Conservation (phyloP, 2,329 filamentous ascomycete genomes). For the Colletotrichum aenigma region DNA sequence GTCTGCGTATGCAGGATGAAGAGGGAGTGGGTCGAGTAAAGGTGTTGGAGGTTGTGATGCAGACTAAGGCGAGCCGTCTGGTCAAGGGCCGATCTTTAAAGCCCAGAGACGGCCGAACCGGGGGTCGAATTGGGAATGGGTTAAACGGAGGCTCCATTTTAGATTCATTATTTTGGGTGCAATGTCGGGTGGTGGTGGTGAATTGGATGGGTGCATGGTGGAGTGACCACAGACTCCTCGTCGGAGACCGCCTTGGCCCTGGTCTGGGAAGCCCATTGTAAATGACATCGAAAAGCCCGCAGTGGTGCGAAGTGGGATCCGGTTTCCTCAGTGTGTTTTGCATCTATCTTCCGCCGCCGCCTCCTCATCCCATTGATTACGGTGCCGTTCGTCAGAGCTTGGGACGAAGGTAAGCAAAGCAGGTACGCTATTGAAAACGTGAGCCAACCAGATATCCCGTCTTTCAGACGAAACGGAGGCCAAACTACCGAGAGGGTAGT, state of each 20-base stretch:
- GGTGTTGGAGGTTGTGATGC: neutral
- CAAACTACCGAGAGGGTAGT: neutral
- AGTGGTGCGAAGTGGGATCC: neutral
- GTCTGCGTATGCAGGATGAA: constrained; percentile 2
- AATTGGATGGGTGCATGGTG: constrained; percentile 8
- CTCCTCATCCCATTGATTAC: neutral
- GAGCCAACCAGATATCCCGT: neutral
- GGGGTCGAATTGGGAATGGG: constrained; percentile 11
- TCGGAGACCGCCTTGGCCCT: neutral
- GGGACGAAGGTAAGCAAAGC: neutral
- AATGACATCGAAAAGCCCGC: neutral
- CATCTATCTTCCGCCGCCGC: neutral
- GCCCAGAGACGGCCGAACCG: neutral
- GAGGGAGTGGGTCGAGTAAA: constrained; percentile 18
- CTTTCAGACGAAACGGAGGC: neutral
- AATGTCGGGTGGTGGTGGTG: constrained; percentile 11
- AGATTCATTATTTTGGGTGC: constrained; percentile 5
- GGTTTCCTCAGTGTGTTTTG: neutral
- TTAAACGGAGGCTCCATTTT: neutral
- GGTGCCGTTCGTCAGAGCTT: neutral
- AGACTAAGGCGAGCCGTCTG: neutral
- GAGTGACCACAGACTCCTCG: constrained; percentile 4
- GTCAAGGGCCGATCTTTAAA: constrained; percentile 18
- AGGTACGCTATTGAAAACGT: neutral
- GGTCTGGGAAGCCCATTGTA: neutral